Conservation (phyloP, 768 basidiomycete species). For the Lactarius psammicola region DNA sequence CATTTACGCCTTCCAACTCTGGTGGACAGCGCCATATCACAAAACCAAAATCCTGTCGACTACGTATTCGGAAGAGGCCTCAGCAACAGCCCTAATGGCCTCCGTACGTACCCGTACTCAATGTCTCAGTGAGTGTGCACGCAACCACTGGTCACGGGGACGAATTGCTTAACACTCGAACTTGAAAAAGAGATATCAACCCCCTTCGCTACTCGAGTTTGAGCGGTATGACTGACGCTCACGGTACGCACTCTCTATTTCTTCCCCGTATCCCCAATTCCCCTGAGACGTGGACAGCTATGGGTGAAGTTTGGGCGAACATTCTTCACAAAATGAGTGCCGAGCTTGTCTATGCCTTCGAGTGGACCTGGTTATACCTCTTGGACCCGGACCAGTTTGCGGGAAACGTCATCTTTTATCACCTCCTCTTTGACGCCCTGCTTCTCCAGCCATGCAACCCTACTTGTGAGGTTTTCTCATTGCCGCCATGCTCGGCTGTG, state of each 20-base stretch:
- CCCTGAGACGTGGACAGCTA: constrained; percentile 33
- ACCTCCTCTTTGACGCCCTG: constrained; percentile 52
- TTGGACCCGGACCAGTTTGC: constrained; percentile 39
- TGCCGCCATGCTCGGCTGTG: no score
- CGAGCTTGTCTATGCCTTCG: constrained; percentile 32
- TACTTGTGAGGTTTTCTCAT: constrained; percentile 40
- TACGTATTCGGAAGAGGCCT: constrained; percentile 52
- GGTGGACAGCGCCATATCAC: constrained; percentile 37
- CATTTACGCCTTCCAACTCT: constrained; percentile 11
- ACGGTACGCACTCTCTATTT: constrained; percentile 37
- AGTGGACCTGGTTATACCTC: constrained; percentile 36
- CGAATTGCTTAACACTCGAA: constrained; percentile 2
- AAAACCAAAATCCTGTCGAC: constrained; percentile 38
- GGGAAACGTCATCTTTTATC: constrained; percentile 53
- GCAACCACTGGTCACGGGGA: constrained; percentile 30
- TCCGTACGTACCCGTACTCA: constrained; percentile 58
- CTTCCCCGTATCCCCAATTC: not conserved
- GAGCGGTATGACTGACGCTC: constrained; percentile 43
- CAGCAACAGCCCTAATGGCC: constrained; percentile 48
- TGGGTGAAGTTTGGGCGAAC: constrained; percentile 61
- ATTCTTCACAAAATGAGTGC: constrained; percentile 40
- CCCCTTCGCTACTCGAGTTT: constrained; percentile 46
- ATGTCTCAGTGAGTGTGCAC: constrained; percentile 44
- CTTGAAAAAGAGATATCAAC: constrained; percentile 38
- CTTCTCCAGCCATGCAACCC: constrained; percentile 49